Evolutionary conservation across 305 asterid species (phyloP), one percentile per base, ranked within the genome.

Genomic region (Fraxinus baroniana): DNA sequence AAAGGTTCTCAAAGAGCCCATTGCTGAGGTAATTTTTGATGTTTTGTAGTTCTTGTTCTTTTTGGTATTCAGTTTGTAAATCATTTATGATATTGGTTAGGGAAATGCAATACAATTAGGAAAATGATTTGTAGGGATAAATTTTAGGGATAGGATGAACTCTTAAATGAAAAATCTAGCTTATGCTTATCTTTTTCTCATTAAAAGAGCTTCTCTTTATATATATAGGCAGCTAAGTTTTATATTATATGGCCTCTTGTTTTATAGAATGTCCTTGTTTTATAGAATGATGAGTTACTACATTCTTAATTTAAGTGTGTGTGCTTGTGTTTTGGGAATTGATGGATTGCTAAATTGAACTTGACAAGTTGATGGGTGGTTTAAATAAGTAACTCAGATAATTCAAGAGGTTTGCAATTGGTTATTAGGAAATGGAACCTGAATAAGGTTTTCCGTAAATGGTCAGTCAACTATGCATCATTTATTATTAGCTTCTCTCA

Each of bases 1-100:
- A 84, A 89, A 84, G 85, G 74, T 87, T 75, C 81, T 89, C 57
- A 89, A 86, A 81, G 92, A 87, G 9, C 89, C 91, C 15, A 82
- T 89, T 74, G 88, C 90, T n/a, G 89, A 95, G 98, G 98, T 92
- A 80, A 78, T 74, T 78, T 52, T 46, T 55, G 20, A 26, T 37
- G 3, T 44, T 52, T 64, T 20, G 55, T 78, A 28, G 74, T 81
- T 82, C 78, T 28, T 57, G 24, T 39, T 82, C 78, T 49, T 44
- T 17, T 32, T 57, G 52, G 24, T 39, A 30, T 33, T 76, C 37
- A 36, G 8, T 30, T 66, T 12, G 37, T 2, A 13, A 26, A 57
- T 57, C 13, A 18, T 64, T 85, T 32, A 10, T 71, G 20, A 78
- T 73, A 71, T 55, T 60, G 79, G 68, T 36, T 49, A 9, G 13